Base-by-base conservation (phyloP, 495 filamentous ascomycete species). In the Lineolata rhizophorae region DNA sequence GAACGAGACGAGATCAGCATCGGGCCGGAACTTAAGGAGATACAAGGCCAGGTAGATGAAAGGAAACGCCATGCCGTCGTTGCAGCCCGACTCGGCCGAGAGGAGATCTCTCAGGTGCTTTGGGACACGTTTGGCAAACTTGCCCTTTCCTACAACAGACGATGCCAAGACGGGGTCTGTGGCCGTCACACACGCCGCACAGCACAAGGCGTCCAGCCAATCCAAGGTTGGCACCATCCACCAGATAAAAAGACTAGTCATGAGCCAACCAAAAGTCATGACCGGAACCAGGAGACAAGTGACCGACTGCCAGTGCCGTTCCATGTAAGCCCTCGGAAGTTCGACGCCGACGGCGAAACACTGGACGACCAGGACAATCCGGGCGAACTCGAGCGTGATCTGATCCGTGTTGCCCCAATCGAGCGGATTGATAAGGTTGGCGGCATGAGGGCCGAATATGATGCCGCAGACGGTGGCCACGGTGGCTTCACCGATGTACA, bases 321-420 rank as follows among this genome's bases (percentile, higher is more conserved):
- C 85, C 90, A 99, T 95, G 55, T 95, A 99, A 25, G 70, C 59
- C 54, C 85, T 85, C 30, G 90, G 90, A 64, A 99, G 65, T 55
- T 99, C 90, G 60, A 99, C 90, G 16, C 90, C 90, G 35, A 99
- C 81, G 55, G 90, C 90, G 51, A 99, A 99, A 62, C 90, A 99
- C 61, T 99, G 90, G 22, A 99, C 90, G 34, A 95, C 90, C 20
- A 99, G 66, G 37, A 99, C 90, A 42, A 99, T 84, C 36, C 90
- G 73, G 8, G 85, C 93, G 61, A 84, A 93, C 50, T 99, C 90
- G 35, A 95, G 70, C 2, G 90, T 95, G 46, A 93, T 76, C 43
- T 90, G 81, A 55, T 99, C 90, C 29, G 76, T 66, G 47, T 83
- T 93, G 26, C 85, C 85, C 90, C 90, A 99, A 35, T 65, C 54